Base-by-base conservation (phyloP, 1,284 basidiomycete species). In the Taiwanofungus camphoratus region DNA sequence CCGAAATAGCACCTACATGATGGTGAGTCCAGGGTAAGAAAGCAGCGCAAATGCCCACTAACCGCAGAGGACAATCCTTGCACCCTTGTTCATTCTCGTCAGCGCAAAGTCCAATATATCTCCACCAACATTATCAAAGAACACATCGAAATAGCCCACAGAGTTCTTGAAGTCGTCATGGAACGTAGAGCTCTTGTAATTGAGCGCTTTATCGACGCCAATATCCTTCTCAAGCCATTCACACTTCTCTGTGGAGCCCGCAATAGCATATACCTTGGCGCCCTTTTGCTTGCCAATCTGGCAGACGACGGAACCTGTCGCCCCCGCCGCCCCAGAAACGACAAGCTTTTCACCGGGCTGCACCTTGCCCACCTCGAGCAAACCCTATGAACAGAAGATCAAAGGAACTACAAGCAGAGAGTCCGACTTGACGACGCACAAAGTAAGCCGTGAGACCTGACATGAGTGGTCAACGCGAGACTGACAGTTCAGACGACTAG, bases 111-210 rank as follows among this genome's bases (percentile, higher is more conserved):
- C 84, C 48, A 94, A 70, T 38, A 90, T 86, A 31, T 87, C 80
- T 1, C 89, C 90, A 18, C 89, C 89, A 45, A 92, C 89, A 58
- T 93, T 93, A 61, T 93, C 91, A 58, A 92, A 93, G 66, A 74
- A 90, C 4, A 88, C 82, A 54, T 93, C 88, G 8, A 87, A 52
- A 53, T 78, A 85, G 3, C 79, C 79, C 36, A 82, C 70, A 9
- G 57, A 61, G 24, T 71, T 63, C 60, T 76, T 80, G 59, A 86
- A 77, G 38, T 90, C 77, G 27, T 77, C 61, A 45, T 65, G 68
- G 69, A 92, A 94, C 9, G 73, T 79, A 27, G 73, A 64, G 57
- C 77, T 79, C 66, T 95, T 96, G 70, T 97, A 96, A 63, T 96
- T 88, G 58, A 96, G 68, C 0, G 83, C 87, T 42, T 74, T 77